Evolutionary conservation across 805 yeast species (phyloP).

Genomic region (Cyberlindnera euphorbiiphila): DNA sequence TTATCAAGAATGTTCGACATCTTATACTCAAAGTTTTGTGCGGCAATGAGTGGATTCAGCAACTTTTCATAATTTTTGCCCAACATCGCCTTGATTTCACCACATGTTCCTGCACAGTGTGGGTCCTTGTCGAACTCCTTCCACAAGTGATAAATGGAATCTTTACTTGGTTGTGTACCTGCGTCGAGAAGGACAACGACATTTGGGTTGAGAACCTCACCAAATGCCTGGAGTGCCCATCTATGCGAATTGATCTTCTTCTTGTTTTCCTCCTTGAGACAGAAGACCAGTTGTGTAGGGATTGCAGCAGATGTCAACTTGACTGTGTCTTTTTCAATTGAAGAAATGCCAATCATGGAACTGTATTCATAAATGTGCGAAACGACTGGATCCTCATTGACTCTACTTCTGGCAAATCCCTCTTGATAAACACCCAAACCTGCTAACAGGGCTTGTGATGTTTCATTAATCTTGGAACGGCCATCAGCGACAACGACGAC

Average conservation of each 20-base stretch:
- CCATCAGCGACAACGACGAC: constrained; percentile 92
- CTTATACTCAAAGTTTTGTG: constrained; percentile 95
- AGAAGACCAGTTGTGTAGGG: constrained; percentile 87
- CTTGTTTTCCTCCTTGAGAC: constrained; percentile 84
- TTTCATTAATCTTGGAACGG: constrained; percentile 73
- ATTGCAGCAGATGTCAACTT: constrained; percentile 63
- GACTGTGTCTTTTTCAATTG: constrained; percentile 57
- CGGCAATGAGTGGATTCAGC: constrained; percentile 86
- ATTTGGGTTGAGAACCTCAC: constrained; percentile 75
- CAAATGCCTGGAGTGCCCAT: constrained; percentile 95
- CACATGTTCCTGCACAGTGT: constrained; percentile 95
- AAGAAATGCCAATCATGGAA: constrained; percentile 80
- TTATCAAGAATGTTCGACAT: constrained; percentile 93
- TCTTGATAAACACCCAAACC: constrained; percentile 92
- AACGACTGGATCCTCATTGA: constrained; percentile 75
- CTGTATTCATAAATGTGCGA: constrained; percentile 94
- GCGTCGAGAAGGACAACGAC: constrained; percentile 86
- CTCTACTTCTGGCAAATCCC: constrained; percentile 89
- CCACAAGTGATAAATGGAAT: constrained; percentile 88
- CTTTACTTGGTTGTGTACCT: constrained; percentile 86
- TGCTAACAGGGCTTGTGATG: constrained; percentile 75
- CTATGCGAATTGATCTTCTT: constrained; percentile 93
- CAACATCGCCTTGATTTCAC: constrained; percentile 85
- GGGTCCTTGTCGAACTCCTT: constrained; percentile 71
- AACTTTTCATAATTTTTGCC: constrained; percentile 57